Evolutionary conservation across 441 rosid species (phyloP), one percentile per base, ranked within the genome.

Genomic region (Omphalea diandra): DNA sequence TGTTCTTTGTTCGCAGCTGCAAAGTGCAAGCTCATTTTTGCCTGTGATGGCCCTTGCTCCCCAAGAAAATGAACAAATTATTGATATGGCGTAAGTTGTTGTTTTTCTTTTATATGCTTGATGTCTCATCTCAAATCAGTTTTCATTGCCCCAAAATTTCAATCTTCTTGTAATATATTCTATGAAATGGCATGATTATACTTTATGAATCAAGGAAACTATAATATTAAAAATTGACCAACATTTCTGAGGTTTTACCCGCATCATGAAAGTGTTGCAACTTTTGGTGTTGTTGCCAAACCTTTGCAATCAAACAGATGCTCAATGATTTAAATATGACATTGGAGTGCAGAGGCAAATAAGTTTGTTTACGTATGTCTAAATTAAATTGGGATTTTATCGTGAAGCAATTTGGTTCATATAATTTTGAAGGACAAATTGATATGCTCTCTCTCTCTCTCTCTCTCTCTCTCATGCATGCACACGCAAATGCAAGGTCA

Each of bases 11-110:
- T 69, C 46, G 26, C 87, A 94, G 98, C 79, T 92, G 73, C 99
- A 94, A 90, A 85, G 99, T 75, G 91, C 99, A 56, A 94, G 97
- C 82, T 94, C 99, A 0, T 90, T 94, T 79, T 81, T 94, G 83
- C 96, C 99, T 17, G 97, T 94, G 67, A 94, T 94, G 99, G 97
- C 99, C 73, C 96, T 95, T 80, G 99, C 99, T 67, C 98, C 99
- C 65, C 96, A 85, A 78, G 99, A 95, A 74, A 95, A 85, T 49
- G 99, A 95, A 73, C 83, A 88, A 33, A 67, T 95, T 70, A 86
- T 95, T 63, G 99, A 95, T 68, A 83, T 95, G 90, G 99, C 99
- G 98, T 95, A 84, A 90, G 99, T 84, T 47, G 31, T 1, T 24
- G 18, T 7, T 27, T 15, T 47, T 41, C 44, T 44, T n/a, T 14